Conservation (phyloP, 306 rosid genomes). For the Vigna mungo region DNA sequence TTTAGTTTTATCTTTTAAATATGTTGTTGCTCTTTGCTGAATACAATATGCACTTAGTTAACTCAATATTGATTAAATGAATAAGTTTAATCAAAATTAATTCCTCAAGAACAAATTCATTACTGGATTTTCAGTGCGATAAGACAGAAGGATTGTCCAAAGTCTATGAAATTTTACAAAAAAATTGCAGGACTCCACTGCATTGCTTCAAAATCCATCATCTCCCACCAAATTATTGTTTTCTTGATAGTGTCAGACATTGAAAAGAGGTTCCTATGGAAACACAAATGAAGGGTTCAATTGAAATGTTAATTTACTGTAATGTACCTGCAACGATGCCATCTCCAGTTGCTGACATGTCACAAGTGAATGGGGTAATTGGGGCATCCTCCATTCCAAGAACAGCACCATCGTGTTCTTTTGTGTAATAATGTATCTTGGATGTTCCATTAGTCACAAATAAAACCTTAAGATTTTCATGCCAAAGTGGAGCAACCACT, state of each 20-base stretch:
- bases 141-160: too few species aligned
- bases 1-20: background rate
- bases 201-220: slow-evolving; percentile 24
- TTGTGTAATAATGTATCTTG: slow-evolving; percentile 89
- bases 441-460: slow-evolving; percentile 98
- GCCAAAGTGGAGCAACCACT: slow-evolving; percentile 77
- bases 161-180: too few species aligned
- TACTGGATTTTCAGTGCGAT: too few species aligned
- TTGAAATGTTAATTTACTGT: slow-evolving; percentile 30
- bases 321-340: slow-evolving; percentile 90
- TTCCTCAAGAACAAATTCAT: background rate
- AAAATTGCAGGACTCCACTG: too few species aligned
- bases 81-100: slow-evolving; percentile 9
- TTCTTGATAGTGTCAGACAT: slow-evolving; percentile 9
- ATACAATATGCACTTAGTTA: background rate
- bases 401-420: slow-evolving; percentile 77
- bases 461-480: slow-evolving; percentile 83
- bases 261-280: slow-evolving; percentile 12
- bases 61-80: background rate
- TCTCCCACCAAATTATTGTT: slow-evolving; percentile 21
- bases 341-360: slow-evolving; percentile 97
- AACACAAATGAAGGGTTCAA: slow-evolving; percentile 28
- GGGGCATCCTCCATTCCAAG: slow-evolving; percentile 91
- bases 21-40: background rate
- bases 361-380: slow-evolving; percentile 74